Conservation (phyloP, 768 basidiomycete species). For the Suillus alpinus region DNA sequence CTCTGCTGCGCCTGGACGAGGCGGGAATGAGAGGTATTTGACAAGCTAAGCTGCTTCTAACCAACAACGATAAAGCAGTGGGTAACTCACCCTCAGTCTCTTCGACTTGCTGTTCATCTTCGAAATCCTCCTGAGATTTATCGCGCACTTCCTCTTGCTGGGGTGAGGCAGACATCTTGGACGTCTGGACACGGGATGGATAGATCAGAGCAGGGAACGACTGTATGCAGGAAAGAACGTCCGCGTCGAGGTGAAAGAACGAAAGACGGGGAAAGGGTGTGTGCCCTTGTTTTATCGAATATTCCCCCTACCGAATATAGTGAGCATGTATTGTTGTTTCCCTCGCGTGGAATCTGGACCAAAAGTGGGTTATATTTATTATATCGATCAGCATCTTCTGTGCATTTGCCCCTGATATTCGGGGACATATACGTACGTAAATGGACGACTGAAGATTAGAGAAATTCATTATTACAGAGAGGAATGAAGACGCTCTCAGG, state of each 20-base stretch:
- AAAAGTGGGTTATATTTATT: constrained; percentile 59
- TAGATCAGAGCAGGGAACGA: constrained; percentile 18
- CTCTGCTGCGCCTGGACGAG: constrained; percentile 37
- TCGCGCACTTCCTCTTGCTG: constrained; percentile 53
- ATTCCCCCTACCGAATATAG: constrained; percentile 68
- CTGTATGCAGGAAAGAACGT: constrained; percentile 22
- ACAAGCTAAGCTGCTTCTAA: constrained; percentile 12
- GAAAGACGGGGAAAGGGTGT: constrained; percentile 63
- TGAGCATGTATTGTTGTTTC: constrained; percentile 64
- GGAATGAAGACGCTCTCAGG: constrained; percentile 21
- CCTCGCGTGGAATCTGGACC: constrained; percentile 59
- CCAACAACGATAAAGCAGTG: constrained; percentile 11
- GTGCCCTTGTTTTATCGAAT: constrained; percentile 75
- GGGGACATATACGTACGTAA: constrained; percentile 62
- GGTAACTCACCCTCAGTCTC: constrained; percentile 29
- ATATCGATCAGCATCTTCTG: constrained; percentile 51
- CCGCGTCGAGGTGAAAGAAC: constrained; percentile 40
- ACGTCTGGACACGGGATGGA: constrained; percentile 13
- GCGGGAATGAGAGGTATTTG: constrained; percentile 19
- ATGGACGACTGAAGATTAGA: constrained; percentile 28
- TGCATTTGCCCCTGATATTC: constrained; percentile 55
- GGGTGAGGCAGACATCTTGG: constrained; percentile 62
- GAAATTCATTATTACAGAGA: constrained; percentile 36
- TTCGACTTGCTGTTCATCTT: constrained; percentile 36
- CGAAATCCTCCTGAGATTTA: constrained; percentile 59